Percentiles rank a stretch among this genome's conserved stretches.
phyloP scores from a whole-genome alignment of 306 rosid genomes.

The Glycine latifolia region DNA sequence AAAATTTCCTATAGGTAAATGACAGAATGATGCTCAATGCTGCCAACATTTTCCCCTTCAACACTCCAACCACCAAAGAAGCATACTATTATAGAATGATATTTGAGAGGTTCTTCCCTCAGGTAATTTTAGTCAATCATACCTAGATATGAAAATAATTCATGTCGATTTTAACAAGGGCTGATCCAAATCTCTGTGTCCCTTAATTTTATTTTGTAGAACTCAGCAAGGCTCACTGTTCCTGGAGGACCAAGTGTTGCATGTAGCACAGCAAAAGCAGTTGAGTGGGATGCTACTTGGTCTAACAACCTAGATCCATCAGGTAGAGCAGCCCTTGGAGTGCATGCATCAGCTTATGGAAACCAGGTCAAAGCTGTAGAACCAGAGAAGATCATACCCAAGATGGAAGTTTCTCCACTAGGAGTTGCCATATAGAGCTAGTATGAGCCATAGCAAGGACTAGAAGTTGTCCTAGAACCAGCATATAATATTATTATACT shows the following conservation, averaged over 20 bases:
- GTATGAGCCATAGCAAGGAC: slow-evolving; percentile 28
- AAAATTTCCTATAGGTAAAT: slow-evolving; percentile 60
- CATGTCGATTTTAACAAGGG: not conserved
- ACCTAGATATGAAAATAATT: not conserved
- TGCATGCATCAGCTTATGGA: slow-evolving; percentile 71
- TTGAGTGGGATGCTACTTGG: slow-evolving; percentile 90
- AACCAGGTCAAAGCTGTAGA: slow-evolving; percentile 29
- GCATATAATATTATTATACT: not conserved
- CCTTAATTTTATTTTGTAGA: slow-evolving; percentile 52
- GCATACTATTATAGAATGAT: slow-evolving; percentile 88
- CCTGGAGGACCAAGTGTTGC: slow-evolving; percentile 94
- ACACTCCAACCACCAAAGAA: slow-evolving; percentile 84
- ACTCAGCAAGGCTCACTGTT: slow-evolving; percentile 78
- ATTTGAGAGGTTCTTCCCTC: slow-evolving; percentile 90
- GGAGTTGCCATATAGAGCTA: slow-evolving; percentile 66
- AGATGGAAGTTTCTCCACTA: slow-evolving; percentile 52
- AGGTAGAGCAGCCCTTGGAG: slow-evolving; percentile 86
- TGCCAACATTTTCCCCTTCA: slow-evolving; percentile 73
- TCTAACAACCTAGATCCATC: slow-evolving; percentile 82
- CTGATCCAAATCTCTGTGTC: slow-evolving; percentile 7
- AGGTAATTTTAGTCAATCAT: slow-evolving; percentile 55
- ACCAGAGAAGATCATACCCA: slow-evolving; percentile 63
- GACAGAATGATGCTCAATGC: slow-evolving; percentile 84
- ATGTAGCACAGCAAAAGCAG: slow-evolving; percentile 86
- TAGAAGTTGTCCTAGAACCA: slow-evolving; percentile 28